A percentile compares a stretch with the other conserved stretches of the same genome.
phyloP scores from a whole-genome alignment of 805 yeast species.

The Aciculoconidium aculeatum region DNA sequence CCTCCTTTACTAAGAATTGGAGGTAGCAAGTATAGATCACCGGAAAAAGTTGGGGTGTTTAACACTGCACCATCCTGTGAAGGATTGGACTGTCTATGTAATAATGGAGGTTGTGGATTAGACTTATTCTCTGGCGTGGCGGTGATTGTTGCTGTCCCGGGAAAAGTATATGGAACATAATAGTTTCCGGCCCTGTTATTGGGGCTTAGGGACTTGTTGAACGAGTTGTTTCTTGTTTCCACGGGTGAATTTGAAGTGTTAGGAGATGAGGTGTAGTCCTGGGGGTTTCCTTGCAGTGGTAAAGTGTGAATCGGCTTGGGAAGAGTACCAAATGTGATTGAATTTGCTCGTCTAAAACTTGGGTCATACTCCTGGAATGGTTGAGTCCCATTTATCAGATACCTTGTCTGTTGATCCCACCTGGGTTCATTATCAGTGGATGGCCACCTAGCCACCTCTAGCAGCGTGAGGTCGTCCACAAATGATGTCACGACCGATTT shows the following conservation, averaged over 20 bases:
- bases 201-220: background rate
- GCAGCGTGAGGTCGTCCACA: constrained; percentile 10
- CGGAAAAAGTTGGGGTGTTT: no score
- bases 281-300: constrained; percentile 1
- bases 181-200: no score
- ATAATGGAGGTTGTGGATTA: no score
- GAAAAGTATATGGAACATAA: no score
- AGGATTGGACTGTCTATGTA: no score
- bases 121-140: no score
- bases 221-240: constrained; percentile 4
- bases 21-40: no score
- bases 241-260: constrained; percentile 3
- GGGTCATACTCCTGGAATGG: constrained; percentile 1
- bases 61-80: no score
- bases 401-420: constrained; percentile 1
- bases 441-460: constrained; percentile 9
- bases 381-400: no score
- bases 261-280: constrained; percentile 3
- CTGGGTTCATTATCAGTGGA: constrained; percentile 1
- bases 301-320: background rate
- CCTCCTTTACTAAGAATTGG: no score
- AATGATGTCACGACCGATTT: constrained; percentile 12
- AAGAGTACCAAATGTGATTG: constrained; percentile 15
- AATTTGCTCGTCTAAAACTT: constrained; percentile 12
- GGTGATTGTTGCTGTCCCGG: no score